Conservation (phyloP, 2,329 filamentous ascomycete genomes). For the Colletotrichum godetiae region DNA sequence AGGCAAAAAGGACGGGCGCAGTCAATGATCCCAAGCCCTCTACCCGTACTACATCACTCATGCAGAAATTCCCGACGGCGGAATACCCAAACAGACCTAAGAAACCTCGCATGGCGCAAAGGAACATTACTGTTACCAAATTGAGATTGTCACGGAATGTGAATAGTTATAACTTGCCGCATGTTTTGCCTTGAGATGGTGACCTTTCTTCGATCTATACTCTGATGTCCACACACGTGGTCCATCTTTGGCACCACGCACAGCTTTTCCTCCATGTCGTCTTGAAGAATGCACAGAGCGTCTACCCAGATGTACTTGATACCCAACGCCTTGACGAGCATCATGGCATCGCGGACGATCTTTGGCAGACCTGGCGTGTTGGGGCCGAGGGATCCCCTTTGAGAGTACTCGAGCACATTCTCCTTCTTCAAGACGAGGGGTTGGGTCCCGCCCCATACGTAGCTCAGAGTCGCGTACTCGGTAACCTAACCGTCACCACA, state of each 20-base stretch:
- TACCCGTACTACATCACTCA: not conserved
- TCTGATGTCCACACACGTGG: too few species aligned
- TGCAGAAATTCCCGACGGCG: slow-evolving; percentile 12
- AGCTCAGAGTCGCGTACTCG: not conserved
- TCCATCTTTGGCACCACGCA: too few species aligned
- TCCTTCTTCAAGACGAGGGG: not conserved
- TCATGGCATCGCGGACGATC: not conserved
- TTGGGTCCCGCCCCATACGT: not conserved
- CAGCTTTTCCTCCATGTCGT: not conserved
- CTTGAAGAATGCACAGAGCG: not conserved
- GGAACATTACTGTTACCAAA: too few species aligned
- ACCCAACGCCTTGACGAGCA: not conserved
- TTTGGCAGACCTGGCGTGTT: not conserved
- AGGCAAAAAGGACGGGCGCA: not conserved
- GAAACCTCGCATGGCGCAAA: not conserved
- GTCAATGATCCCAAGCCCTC: not conserved
- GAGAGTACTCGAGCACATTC: not conserved
- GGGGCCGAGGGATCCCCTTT: not conserved
- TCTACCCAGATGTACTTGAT: not conserved
- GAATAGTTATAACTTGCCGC: too few species aligned
- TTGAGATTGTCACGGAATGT: too few species aligned
- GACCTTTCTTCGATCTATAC: too few species aligned
- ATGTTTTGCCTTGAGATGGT: too few species aligned
- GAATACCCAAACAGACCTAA: not conserved
- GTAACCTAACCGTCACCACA: not conserved